Percentiles rank a stretch among this genome's conserved stretches.
phyloP scores from a whole-genome alignment of 768 basidiomycete species.

The Peribolospora baueri region DNA sequence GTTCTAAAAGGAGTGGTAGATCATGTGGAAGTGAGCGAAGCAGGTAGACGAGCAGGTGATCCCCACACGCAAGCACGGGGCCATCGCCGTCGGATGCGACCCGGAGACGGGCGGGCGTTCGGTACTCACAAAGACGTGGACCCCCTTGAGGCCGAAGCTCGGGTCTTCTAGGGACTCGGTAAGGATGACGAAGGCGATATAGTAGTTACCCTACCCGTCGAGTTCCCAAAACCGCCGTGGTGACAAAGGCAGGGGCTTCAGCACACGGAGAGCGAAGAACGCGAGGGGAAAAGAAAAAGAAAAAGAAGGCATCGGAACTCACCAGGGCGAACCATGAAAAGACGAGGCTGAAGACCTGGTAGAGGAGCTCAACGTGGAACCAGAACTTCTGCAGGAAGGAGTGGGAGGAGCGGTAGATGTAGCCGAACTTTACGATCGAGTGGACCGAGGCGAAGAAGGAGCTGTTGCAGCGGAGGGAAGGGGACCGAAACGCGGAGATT shows the following conservation, averaged over 20 bases:
- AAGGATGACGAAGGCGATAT: constrained; percentile 59
- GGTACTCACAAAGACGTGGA: constrained; percentile 24
- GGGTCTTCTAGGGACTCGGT: constrained; percentile 47
- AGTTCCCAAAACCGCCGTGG: background rate
- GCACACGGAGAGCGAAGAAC: background rate
- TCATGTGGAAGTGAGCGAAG: too few species aligned
- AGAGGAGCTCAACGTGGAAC: constrained; percentile 83
- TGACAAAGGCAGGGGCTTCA: constrained; percentile 1
- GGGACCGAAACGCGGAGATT: too few species aligned
- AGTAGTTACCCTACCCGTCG: constrained; percentile 49
- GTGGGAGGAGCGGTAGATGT: constrained; percentile 79
- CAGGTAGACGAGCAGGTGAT: too few species aligned
- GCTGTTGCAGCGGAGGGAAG: constrained; percentile 21
- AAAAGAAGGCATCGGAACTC: background rate
- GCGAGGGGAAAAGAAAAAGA: background rate
- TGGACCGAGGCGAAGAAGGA: constrained; percentile 96
- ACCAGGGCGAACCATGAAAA: constrained; percentile 70
- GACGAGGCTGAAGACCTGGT: constrained; percentile 68
- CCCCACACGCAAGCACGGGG: too few species aligned
- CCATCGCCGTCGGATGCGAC: too few species aligned
- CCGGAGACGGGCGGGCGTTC: too few species aligned
- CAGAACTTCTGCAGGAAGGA: constrained; percentile 60
- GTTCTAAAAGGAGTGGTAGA: constrained; percentile 27
- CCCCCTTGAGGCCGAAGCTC: constrained; percentile 32
- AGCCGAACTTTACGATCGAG: constrained; percentile 74